Percentiles rank a stretch among this genome's conserved stretches.
phyloP scores from a whole-genome alignment of 2,329 filamentous ascomycete species.

The Aspergillus sp. region DNA sequence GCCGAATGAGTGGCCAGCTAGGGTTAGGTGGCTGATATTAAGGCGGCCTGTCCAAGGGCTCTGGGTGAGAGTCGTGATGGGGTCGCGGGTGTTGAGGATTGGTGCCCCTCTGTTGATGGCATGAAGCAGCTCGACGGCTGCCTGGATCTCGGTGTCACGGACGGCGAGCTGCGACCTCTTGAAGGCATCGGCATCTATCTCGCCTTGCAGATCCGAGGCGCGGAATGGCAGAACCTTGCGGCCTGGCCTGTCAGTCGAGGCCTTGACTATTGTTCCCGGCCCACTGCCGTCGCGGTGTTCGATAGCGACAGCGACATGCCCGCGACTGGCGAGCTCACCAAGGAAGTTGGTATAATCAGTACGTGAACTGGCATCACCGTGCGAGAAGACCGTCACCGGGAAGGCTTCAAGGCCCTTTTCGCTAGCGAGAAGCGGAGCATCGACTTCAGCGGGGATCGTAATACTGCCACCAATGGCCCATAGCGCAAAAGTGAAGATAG shows the following conservation, averaged over 20 bases:
- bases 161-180: constrained; percentile 10
- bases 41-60: constrained; percentile 2
- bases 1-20: constrained; percentile 9
- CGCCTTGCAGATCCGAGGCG: not conserved
- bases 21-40: constrained; percentile 4
- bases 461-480: constrained; percentile 6
- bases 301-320: constrained; percentile 7
- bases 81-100: constrained; percentile 6
- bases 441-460: constrained; percentile 9
- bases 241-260: constrained; percentile 2
- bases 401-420: constrained; percentile 1
- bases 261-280: constrained; percentile 7
- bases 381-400: constrained; percentile 10
- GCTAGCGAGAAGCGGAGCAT: not conserved
- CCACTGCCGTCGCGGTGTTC: constrained; percentile 12
- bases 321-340: constrained; percentile 8
- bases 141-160: constrained; percentile 10
- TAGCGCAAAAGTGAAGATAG: not conserved
- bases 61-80: not conserved
- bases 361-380: constrained; percentile 10
- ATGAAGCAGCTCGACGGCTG: constrained; percentile 5
- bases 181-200: not conserved
- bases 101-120: not conserved
- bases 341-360: constrained; percentile 12
- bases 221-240: constrained; percentile 2